Evolutionary conservation across 2,329 filamentous ascomycete species (phyloP).

Genomic region (Fusarium hostae): DNA sequence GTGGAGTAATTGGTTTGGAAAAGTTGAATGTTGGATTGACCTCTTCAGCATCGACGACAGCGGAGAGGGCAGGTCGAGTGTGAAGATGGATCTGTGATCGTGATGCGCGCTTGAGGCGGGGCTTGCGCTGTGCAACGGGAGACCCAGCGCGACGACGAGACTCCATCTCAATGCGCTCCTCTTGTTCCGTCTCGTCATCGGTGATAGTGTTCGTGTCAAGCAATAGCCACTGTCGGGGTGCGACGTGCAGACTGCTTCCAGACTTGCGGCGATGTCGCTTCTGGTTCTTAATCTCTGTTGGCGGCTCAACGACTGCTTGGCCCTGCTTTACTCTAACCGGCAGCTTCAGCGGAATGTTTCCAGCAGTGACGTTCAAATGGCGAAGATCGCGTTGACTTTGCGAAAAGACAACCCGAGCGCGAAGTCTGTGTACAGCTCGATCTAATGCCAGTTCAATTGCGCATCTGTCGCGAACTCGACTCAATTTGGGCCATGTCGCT

Average conservation of each 20-base stretch:
- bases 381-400: constrained; percentile 71
- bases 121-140: constrained; percentile 50
- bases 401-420: constrained; percentile 76
- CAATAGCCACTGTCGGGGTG: constrained; percentile 50
- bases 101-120: constrained; percentile 56
- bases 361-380: constrained; percentile 51
- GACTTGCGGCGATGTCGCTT: constrained; percentile 61
- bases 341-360: constrained; percentile 42
- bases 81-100: constrained; percentile 53
- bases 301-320: constrained; percentile 31
- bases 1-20: constrained; percentile 49
- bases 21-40: constrained; percentile 50
- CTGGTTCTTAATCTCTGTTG: constrained; percentile 45
- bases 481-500: constrained; percentile 92
- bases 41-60: constrained; percentile 29
- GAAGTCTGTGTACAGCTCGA: constrained; percentile 74
- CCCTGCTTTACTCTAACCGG: constrained; percentile 27
- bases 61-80: constrained; percentile 29
- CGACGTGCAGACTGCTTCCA: constrained; percentile 59
- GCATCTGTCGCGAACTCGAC: constrained; percentile 85
- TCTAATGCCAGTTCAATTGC: constrained; percentile 90
- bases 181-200: constrained; percentile 57
- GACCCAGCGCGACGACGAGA: constrained; percentile 47
- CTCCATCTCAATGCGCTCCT: constrained; percentile 57
- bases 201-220: constrained; percentile 54